Conservation (phyloP, 129 eudicot species). For the Solidago caesia region DNA sequence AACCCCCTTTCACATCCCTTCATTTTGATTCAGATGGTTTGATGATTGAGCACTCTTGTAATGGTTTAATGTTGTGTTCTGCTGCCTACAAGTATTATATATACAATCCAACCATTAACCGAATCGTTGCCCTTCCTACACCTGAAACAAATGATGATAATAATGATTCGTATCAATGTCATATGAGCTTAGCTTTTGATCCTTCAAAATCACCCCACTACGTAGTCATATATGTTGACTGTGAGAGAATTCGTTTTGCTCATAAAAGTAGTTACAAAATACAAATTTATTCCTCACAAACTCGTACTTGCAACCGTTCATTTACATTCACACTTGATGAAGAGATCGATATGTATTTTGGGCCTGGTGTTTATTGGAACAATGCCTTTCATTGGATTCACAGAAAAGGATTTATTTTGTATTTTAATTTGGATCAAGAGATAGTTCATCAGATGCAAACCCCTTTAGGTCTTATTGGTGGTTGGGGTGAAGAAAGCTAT, state of each 20-base stretch:
- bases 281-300: not conserved
- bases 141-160: not conserved
- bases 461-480: not conserved
- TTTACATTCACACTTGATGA: not conserved
- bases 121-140: not conserved
- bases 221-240: not conserved
- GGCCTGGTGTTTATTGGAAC: not conserved
- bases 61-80: not conserved
- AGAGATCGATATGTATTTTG: not conserved
- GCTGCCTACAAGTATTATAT: not conserved
- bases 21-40: not conserved
- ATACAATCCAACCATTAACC: not conserved
- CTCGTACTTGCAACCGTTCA: not conserved
- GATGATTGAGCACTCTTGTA: not conserved
- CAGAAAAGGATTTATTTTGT: not conserved
- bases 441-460: not conserved
- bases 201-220: constrained; percentile 9
- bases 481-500: not conserved
- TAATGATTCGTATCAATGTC: not conserved
- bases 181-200: not conserved
- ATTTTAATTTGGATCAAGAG: constrained; percentile 7
- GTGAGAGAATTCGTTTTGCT: not conserved
- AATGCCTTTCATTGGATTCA: constrained; percentile 1
- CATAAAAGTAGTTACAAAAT: not conserved
- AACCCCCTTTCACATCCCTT: not conserved